These are phyloP conservation scores for Ophiosphaerella korrae DNA, from an alignment of 2,329 filamentous ascomycete species.

Conservation along the genomic window DNA sequence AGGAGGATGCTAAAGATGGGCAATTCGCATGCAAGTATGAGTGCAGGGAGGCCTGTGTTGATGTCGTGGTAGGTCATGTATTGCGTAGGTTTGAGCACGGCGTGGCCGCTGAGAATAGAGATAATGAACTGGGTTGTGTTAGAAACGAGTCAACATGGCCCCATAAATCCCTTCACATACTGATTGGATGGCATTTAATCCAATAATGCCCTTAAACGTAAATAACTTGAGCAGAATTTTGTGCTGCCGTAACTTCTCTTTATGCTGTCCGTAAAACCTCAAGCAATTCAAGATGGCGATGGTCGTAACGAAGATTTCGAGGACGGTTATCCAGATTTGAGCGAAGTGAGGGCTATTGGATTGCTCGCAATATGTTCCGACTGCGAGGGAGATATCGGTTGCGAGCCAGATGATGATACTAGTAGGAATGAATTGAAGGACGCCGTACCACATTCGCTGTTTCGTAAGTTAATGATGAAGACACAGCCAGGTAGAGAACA, in stretches of 20 bases:
- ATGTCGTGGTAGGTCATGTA: constrained; percentile 40
- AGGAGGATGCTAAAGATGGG: constrained; percentile 37
- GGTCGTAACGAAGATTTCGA: constrained; percentile 25
- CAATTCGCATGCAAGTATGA: constrained; percentile 41
- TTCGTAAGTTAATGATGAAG: background rate
- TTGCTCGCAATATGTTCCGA: constrained; percentile 33
- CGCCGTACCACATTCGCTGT: constrained; percentile 37
- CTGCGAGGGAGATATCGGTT: constrained; percentile 27
- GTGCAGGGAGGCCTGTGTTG: constrained; percentile 29
- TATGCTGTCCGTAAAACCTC: constrained; percentile 30
- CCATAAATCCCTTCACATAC: constrained; percentile 16
- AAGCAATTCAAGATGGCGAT: constrained; percentile 29
- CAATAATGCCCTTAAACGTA: constrained; percentile 41
- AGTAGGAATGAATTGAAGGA: constrained; percentile 39
- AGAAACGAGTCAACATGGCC: background rate
- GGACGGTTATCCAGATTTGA: constrained; percentile 36
- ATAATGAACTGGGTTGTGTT: constrained; percentile 28
- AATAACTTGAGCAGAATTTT: constrained; percentile 36
- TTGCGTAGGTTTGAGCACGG: constrained; percentile 26
- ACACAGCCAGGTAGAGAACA: background rate
- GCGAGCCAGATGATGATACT: constrained; percentile 37
- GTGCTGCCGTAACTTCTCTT: constrained; percentile 27
- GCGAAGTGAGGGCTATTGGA: constrained; percentile 37
- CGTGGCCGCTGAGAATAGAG: constrained; percentile 32
- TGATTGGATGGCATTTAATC: constrained; percentile 34